A percentile compares a stretch with the other conserved stretches of the same genome.
These are phyloP conservation scores for Candida railenensis DNA, from an alignment of 805 yeast genomes.

Conservation along the genomic window DNA sequence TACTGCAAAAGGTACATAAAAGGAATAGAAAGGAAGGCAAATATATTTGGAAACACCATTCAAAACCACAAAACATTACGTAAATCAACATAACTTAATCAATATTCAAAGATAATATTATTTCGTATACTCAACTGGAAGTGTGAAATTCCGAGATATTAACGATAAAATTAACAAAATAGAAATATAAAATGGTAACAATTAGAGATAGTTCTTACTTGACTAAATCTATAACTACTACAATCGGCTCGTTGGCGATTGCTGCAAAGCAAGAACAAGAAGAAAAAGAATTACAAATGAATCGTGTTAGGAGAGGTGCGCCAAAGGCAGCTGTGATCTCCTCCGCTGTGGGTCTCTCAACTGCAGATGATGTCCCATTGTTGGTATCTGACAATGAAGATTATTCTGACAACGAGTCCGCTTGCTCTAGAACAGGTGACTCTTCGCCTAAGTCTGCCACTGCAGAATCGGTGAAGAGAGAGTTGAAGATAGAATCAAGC, in stretches of 20 bases:
- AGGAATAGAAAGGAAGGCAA: neutral
- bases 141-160: conserved; percentile 10
- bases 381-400: conserved; percentile 33
- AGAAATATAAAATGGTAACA: conserved; percentile 10
- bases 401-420: conserved; percentile 25
- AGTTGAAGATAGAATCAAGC: conserved; percentile 13
- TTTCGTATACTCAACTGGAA: conserved; percentile 7
- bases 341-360: neutral
- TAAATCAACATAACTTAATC: neutral
- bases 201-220: conserved; percentile 11
- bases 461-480: conserved; percentile 12
- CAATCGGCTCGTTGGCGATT: conserved; percentile 3
- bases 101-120: too few species aligned
- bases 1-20: neutral
- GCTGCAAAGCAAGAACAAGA: neutral
- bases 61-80: too few species aligned
- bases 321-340: neutral
- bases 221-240: conserved; percentile 3
- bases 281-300: conserved; percentile 1
- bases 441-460: neutral
- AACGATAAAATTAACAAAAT: neutral
- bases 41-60: too few species aligned
- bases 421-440: conserved; percentile 8
- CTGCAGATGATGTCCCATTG: conserved; percentile 28
- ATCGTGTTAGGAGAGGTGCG: neutral